Conservation (phyloP, 225 moss, liverwort and hornwort species). For the Straminergon stramineum region DNA sequence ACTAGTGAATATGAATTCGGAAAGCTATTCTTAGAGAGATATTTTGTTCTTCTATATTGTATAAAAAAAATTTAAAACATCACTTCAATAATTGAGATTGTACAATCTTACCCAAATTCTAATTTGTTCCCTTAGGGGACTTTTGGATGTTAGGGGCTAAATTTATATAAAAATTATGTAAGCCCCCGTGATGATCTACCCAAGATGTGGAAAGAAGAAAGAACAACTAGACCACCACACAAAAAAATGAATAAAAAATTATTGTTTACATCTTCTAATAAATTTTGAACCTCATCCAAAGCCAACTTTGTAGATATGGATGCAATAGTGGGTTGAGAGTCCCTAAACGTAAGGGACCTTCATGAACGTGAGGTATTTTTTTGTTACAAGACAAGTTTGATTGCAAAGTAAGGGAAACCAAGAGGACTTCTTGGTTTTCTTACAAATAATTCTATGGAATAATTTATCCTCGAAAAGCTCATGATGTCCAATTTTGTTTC, state of each 20-base stretch:
- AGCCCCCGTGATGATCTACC: too few relatives aligned
- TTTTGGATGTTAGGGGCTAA: too few relatives aligned
- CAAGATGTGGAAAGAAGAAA: too few relatives aligned
- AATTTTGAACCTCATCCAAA: not conserved
- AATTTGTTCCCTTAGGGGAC: fast-evolving
- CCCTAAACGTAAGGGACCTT: too few relatives aligned
- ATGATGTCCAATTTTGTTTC: too few relatives aligned
- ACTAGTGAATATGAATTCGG: too few relatives aligned
- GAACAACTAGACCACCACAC: too few relatives aligned
- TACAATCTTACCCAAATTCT: not conserved
- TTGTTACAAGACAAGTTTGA: not conserved
- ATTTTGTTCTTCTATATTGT: not conserved
- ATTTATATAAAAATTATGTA: not conserved
- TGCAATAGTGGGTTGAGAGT: not conserved
- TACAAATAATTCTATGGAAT: fast-evolving
- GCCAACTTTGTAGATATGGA: not conserved
- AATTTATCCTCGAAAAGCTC: too few relatives aligned
- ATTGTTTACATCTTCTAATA: not conserved
- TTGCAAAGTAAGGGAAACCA: not conserved
- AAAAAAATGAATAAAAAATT: too few relatives aligned
- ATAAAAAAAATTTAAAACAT: not conserved
- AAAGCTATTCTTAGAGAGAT: too few relatives aligned
- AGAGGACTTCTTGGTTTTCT: not conserved
- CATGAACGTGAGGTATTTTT: not conserved
- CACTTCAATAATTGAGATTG: not conserved